phyloP scores from a whole-genome alignment of 2,329 filamentous ascomycete genomes.

The Leptographium radiaticola region DNA sequence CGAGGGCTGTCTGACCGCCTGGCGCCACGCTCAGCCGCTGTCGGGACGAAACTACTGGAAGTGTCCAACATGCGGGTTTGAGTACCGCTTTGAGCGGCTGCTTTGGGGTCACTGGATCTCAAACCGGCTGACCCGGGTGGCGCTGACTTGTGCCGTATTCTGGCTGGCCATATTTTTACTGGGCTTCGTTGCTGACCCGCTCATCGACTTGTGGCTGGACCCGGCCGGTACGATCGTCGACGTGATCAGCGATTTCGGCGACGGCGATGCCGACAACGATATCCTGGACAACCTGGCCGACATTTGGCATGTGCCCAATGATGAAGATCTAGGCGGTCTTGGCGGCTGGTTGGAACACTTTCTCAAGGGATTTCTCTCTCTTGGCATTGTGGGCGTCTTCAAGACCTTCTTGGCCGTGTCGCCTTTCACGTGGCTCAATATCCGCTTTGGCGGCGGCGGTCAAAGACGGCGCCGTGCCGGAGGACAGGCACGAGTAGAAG shows the following conservation, averaged over 20 bases:
- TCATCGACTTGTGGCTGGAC: constrained; percentile 79
- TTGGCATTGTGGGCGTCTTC: constrained; percentile 74
- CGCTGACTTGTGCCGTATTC: constrained; percentile 61
- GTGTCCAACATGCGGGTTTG: constrained; percentile 78
- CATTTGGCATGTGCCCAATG: neutral
- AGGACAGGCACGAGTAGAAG: constrained; percentile 65
- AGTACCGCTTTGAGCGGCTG: constrained; percentile 66
- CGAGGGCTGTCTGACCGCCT: constrained; percentile 73
- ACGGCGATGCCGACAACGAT: constrained; percentile 22
- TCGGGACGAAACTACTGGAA: constrained; percentile 63
- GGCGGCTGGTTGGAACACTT: constrained; percentile 68
- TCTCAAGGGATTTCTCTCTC: constrained; percentile 75
- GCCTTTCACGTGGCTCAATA: constrained; percentile 65
- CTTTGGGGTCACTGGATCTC: constrained; percentile 59
- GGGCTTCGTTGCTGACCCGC: constrained; percentile 85
- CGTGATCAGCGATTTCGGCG: constrained; percentile 30
- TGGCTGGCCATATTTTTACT: constrained; percentile 63
- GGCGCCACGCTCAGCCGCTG: constrained; percentile 61
- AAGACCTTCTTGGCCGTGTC: constrained; percentile 66
- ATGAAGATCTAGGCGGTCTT: constrained; percentile 31
- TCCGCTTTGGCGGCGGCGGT: constrained; percentile 48
- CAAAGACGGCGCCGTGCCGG: constrained; percentile 40
- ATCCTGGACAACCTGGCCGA: constrained; percentile 1
- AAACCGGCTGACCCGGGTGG: constrained; percentile 52
- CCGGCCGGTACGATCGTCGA: constrained; percentile 51